A percentile compares a stretch with the other conserved stretches of the same genome.
phyloP scores from a whole-genome alignment of 2,329 filamentous ascomycete species.

The Cylindrodendrum hubeiense region DNA sequence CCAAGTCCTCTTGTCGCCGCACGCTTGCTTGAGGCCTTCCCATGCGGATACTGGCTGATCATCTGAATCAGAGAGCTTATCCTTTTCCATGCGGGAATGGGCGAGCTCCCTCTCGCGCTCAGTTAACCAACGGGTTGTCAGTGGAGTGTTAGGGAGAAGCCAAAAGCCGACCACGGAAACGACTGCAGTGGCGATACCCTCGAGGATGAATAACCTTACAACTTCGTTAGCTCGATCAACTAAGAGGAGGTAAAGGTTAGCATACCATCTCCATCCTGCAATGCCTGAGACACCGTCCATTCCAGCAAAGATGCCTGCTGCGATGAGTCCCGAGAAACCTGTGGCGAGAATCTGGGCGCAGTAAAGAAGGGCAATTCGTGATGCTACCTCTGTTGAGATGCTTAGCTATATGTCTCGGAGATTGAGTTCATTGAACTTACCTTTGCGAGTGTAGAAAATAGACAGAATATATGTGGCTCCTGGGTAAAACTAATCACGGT shows the following conservation, averaged over 20 bases:
- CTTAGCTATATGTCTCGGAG: fast-evolving
- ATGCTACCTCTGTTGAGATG: conserved; percentile 68
- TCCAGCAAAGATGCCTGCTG: conserved; percentile 68
- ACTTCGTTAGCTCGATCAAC: conserved; percentile 1
- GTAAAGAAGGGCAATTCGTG: conserved; percentile 69
- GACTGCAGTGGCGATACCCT: conserved; percentile 62
- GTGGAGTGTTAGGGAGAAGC: conserved; percentile 54
- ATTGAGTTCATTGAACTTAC: conserved; percentile 17
- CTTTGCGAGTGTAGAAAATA: conserved; percentile 50
- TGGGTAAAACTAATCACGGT: conserved; percentile 50
- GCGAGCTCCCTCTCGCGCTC: conserved; percentile 62
- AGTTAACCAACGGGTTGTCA: conserved; percentile 58
- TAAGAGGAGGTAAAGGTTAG: fast-evolving
- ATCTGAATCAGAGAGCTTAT: conserved; percentile 62
- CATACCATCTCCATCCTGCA: conserved; percentile 70
- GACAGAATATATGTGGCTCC: conserved; percentile 52
- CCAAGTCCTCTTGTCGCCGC: conserved; percentile 63
- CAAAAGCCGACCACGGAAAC: conserved; percentile 47
- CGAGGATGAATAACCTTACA: conserved; percentile 57
- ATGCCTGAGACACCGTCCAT: conserved; percentile 61
- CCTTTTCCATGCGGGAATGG: conserved; percentile 60
- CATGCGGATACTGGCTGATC: conserved; percentile 54
- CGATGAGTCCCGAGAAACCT: conserved; percentile 74
- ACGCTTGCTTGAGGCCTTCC: conserved; percentile 63
- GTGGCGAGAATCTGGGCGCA: conserved; percentile 76